Evolutionary conservation across 495 filamentous ascomycete species (phyloP), one percentile per base, ranked within the genome.

Genomic region (Xeromyces bisporus): DNA sequence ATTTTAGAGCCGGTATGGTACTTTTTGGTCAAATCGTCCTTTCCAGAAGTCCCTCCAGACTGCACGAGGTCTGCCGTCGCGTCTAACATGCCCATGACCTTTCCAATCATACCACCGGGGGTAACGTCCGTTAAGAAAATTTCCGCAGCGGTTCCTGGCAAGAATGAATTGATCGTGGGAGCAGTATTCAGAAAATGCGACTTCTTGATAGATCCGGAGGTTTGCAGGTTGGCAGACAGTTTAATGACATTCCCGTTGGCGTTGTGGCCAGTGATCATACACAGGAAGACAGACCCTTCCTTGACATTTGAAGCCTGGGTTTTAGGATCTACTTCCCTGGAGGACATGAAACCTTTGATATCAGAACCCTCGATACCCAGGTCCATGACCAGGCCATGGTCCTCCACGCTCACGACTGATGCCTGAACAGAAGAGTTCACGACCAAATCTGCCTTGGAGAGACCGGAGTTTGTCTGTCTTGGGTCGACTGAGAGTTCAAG

Each of bases 311-410:
- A 60, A 32, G 73, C 58, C 15, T 77, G 63, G 16, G 70, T 44
- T 18, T 56, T 58, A 18, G 60, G 46, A 18, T 72, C 73, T 14
- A 93, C 55, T 46, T 96, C 84, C 47, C 82, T 86, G 9, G 75
- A 77, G n/a, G 84, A 73, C 53, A 97, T 67, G 57, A 97, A 97
- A 1, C 78, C 91, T 46, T 70, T 75, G 20, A 85, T 37, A 18
- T 65, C 53, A 11, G 67, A 56, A 28, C 73, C 71, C 27, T 71
- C 63, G 14, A 94, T 62, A 9, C 80, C 80, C 23, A 97, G 57
- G 42, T 93, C 81, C 86, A 96, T 93, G 32, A 96, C 66, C 33
- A 92, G 56, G 42, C 89, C 89, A 51, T 94, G 87, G 40, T 97
- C 89, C 55, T 97, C 89, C 13, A 89, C 77, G 45, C 87, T 96